Base-by-base conservation (phyloP, 768 basidiomycete genomes). In the Jaapia argillacea region DNA sequence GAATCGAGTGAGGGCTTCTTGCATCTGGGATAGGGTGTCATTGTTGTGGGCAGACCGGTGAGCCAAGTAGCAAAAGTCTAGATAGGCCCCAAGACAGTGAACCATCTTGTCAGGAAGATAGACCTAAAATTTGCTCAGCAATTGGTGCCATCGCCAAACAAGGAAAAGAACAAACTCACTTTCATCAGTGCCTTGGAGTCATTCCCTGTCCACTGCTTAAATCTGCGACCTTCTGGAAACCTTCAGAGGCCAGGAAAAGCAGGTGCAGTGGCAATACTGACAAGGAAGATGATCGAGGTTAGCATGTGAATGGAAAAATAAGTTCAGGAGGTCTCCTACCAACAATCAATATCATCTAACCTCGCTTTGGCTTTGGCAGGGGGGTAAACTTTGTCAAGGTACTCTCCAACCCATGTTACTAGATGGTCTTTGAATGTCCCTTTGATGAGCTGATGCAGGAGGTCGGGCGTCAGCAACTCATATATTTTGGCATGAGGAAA, bases 181-280 rank as follows among this genome's bases (percentile, higher is more conserved):
- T 66, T 67, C 61, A 67, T 67, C 4, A 67, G 42, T 0, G 54
- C 62, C 24, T 68, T 68, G 1, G 61, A 67, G 20, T 68, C 58
- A 28, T 67, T 45, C 3, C 64, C 57, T 0, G 64, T 68, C 66
- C 66, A 68, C 24, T 67, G 66, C 18, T 62, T 59, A 41, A 65
- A 66, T 1, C 50, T 44, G 0, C 44, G 39, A 1, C 65, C 63
- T 24, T 65, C 48, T 1, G 54, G 54, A 22, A 68, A 67, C 0
- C 49, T 41, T 4, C 50, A 39, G 0, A 65, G 51, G 0, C 58
- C 58, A 0, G 59, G 18, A 24, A 63, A 67, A 0, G 51, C 33
- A 1, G 55, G 53, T 0, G 53, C 54, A 1, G 50, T 55, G 2
- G 61, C 52, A 28, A 62, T 61, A 10, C 61, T 65, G 25, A 26